Base-by-base conservation (phyloP, 306 rosid genomes). In the Leucaena leucocephala region DNA sequence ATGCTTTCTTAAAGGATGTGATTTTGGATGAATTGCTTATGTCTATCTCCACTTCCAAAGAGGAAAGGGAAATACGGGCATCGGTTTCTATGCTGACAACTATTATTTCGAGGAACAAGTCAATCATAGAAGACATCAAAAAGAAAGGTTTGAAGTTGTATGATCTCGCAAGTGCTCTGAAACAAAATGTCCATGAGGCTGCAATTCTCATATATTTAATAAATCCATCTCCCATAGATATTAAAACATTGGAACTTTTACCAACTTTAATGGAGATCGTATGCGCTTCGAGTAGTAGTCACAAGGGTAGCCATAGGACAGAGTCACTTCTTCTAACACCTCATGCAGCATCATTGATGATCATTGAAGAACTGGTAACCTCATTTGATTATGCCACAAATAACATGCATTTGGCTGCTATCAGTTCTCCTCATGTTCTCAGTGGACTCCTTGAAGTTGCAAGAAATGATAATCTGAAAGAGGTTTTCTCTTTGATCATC, bases 151-250 rank as follows among this genome's bases (percentile, higher is more conserved):
- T 90, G 48, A 86, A 78, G 85, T 68, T 92, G 80, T 80, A 85
- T 78, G 94, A 88, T 87, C 83, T 92, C 67, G 97, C 93, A 71
- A 82, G 88, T 76, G 97, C 97, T 79, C 91, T 92, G 36, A 92
- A 87, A 77, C 89, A 86, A 82, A 88, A 92, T 80, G 90, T 92
- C 54, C 88, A 90, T 5, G 97, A 92, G 84, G 97, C 97, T 12
- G 94, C 91, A 74, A 83, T 87, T 78, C 88, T 92, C 14, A 88
- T 90, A 75, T 88, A 88, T 79, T 84, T 92, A 38, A 88, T 92
- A 84, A 88, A 90, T 75, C 97, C 94, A 79, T 85, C 94, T 48
- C 94, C 94, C 62, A 65, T 82, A 71, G 97, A 92, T 80, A 85
- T 92, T 35, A 88, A 90, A 82, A 84, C 87, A 27, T 67, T 88